These are phyloP conservation scores for Wallacemonas sp. DNA, from an alignment of 208 protist species.

Conservation along the genomic window DNA sequence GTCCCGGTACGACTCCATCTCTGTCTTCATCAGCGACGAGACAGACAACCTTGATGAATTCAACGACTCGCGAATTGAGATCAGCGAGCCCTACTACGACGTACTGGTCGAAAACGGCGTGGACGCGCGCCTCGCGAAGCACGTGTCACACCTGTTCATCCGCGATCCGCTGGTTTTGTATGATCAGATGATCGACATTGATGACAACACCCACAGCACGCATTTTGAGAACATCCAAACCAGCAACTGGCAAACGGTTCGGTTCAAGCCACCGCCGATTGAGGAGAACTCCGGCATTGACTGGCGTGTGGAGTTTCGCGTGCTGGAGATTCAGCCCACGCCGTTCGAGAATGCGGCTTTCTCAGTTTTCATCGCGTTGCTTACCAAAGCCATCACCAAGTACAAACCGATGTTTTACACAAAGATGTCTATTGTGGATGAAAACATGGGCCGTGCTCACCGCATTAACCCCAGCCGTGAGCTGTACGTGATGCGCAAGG, in stretches of 20 bases:
- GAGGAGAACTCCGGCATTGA: conserved; percentile 70
- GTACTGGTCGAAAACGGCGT: conserved; percentile 81
- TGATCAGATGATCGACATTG: conserved; percentile 91
- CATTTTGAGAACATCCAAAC: conserved; percentile 99
- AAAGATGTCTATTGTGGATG: conserved; percentile 96
- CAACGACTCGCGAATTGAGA: conserved; percentile 83
- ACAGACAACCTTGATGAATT: conserved; percentile 70
- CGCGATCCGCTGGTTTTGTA: conserved; percentile 98
- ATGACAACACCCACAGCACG: conserved; percentile 92
- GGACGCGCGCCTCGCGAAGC: conserved; percentile 92
- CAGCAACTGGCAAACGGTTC: conserved; percentile 98
- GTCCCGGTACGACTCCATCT: conserved; percentile 96
- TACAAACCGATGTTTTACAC: conserved; percentile 97
- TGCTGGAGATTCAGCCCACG: conserved; percentile 95
- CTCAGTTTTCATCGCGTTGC: conserved; percentile 93
- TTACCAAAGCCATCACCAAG: conserved; percentile 94
- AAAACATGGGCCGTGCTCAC: conserved; percentile 96
- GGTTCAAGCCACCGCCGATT: conserved; percentile 95
- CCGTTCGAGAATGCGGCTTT: conserved; percentile 99
- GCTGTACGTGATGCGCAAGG: conserved; percentile 95
- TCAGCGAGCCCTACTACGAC: conserved; percentile 84
- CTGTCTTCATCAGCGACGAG: conserved; percentile 86
- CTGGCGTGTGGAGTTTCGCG: conserved; percentile 98
- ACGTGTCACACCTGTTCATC: conserved; percentile 98
- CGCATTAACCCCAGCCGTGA: conserved; percentile 81